Evolutionary conservation across 331 rosid genomes (phyloP).

Genomic region (Spiraea crenata): DNA sequence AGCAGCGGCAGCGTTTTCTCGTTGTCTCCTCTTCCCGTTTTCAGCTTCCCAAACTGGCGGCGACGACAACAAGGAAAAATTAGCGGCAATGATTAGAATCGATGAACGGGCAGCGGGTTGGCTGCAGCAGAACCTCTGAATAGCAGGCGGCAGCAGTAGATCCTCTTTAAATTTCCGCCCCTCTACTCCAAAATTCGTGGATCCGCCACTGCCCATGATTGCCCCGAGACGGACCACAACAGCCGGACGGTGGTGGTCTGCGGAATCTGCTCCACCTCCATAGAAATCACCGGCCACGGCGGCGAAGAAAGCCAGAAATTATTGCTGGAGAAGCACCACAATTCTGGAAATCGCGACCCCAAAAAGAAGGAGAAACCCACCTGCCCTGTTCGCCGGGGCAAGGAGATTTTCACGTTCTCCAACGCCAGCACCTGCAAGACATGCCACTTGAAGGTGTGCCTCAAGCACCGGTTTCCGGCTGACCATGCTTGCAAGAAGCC

Average conservation of each 20-base stretch:
- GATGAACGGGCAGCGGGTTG: no score
- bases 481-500: constrained; percentile 58
- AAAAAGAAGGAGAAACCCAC: constrained; percentile 66
- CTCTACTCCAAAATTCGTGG: no score
- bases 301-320: constrained; percentile 37
- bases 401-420: constrained; percentile 68
- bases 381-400: constrained; percentile 73
- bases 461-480: constrained; percentile 79
- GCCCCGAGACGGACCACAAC: constrained; percentile 66
- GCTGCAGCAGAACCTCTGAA: no score
- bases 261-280: constrained; percentile 62
- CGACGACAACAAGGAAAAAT: no score
- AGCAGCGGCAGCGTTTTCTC: no score
- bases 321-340: constrained; percentile 51
- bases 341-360: constrained; percentile 73
- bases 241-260: constrained; percentile 85
- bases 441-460: constrained; percentile 70
- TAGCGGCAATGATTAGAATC: no score
- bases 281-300: constrained; percentile 57
- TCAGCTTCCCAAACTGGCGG: no score
- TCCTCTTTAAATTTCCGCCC: no score
- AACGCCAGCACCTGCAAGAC: constrained; percentile 66
- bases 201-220: no score
- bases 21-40: no score
- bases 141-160: no score